Evolutionary conservation across 805 yeast genomes (phyloP).

Genomic region (Pichia cabralensis): DNA sequence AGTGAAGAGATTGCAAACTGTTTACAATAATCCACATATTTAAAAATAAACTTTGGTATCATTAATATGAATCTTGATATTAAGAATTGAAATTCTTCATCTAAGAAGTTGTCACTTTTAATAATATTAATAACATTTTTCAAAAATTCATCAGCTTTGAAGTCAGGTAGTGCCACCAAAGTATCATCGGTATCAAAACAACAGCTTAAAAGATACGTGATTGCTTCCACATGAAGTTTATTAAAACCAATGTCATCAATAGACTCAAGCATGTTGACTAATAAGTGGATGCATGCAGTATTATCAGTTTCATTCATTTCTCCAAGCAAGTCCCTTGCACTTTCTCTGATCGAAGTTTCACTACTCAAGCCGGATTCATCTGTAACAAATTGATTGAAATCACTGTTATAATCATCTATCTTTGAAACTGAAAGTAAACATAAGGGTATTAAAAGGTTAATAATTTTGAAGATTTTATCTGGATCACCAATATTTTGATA

Average conservation of each 20-base stretch:
- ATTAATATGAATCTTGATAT: constrained; percentile 39
- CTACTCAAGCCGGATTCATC: constrained; percentile 63
- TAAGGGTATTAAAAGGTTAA: constrained; percentile 27
- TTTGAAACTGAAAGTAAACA: constrained; percentile 34
- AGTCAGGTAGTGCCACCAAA: constrained; percentile 9
- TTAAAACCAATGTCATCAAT: not conserved
- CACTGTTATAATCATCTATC: constrained; percentile 41
- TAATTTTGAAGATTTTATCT: constrained; percentile 13
- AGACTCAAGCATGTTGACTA: constrained; percentile 10
- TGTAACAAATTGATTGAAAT: constrained; percentile 62
- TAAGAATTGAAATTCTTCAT: constrained; percentile 28
- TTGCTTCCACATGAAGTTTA: constrained; percentile 29
- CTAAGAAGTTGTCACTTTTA: no score
- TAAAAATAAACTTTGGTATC: constrained; percentile 49
- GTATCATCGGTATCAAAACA: constrained; percentile 32
- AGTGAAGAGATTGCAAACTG: constrained; percentile 19
- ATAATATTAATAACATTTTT: constrained; percentile 8
- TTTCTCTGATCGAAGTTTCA: constrained; percentile 47
- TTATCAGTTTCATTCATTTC: constrained; percentile 38
- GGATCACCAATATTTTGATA: constrained; percentile 10
- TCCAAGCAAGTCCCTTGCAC: constrained; percentile 45
- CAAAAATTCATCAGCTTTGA: constrained; percentile 18
- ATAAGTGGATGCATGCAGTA: constrained; percentile 13
- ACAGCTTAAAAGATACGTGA: constrained; percentile 30
- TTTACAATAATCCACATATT: constrained; percentile 30